Percentiles rank a stretch among this genome's conserved stretches.
phyloP scores from a whole-genome alignment of 2,329 filamentous ascomycete species.

The Apiospora arundinis region DNA sequence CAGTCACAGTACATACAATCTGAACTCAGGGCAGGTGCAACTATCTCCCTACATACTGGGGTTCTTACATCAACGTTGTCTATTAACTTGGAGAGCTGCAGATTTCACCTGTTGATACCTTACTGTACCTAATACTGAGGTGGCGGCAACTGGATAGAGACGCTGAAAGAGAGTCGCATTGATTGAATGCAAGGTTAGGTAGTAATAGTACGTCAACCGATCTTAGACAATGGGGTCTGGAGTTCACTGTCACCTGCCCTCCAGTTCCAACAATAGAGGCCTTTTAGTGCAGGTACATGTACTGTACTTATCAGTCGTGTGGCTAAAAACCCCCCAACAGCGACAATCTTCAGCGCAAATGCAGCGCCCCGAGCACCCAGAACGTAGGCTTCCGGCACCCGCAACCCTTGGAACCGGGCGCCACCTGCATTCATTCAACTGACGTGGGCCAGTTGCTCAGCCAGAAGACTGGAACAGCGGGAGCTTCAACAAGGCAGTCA shows the following conservation, averaged over 20 bases:
- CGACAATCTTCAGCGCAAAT: conserved; percentile 11
- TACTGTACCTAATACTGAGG: background rate
- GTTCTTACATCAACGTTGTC: too few relatives aligned
- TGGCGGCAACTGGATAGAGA: background rate
- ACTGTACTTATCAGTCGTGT: background rate
- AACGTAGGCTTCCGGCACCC: background rate
- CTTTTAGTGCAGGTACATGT: background rate
- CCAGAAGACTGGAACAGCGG: conserved; percentile 16
- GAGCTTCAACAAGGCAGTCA: conserved; percentile 18
- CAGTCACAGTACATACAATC: background rate
- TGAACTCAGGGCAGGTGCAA: background rate
- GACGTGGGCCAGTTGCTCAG: conserved; percentile 18
- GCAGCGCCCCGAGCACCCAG: conserved; percentile 10
- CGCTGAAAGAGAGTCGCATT: background rate
- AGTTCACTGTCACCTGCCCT: background rate
- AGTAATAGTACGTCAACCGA: background rate
- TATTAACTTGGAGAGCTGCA: too few relatives aligned
- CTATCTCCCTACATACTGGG: background rate
- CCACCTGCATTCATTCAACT: conserved; percentile 17
- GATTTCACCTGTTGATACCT: background rate
- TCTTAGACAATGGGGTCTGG: conserved; percentile 10
- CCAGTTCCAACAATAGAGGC: background rate
- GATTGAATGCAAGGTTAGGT: too few relatives aligned
- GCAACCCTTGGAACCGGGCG: conserved; percentile 2
- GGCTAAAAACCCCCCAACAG: background rate